Evolutionary conservation across 1,284 basidiomycete species (phyloP), one percentile per base, ranked within the genome.

Genomic region (Trametes pubescens): DNA sequence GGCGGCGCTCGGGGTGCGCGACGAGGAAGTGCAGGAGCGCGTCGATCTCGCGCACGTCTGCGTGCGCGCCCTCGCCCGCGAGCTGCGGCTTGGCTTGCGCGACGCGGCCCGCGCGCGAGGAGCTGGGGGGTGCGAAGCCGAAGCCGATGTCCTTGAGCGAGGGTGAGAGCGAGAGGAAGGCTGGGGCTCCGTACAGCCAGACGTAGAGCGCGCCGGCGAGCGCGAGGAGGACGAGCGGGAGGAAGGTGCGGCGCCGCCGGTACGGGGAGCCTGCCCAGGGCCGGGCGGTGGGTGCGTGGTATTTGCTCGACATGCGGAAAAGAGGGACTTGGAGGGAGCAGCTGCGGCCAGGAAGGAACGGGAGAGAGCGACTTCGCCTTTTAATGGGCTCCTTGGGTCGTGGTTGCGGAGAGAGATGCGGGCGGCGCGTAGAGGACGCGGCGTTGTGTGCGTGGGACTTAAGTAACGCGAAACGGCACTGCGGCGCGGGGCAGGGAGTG

Each of bases 21-120:
- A 83, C 86, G 38, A 88, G 83, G 52, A 91, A 81, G 69, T 89
- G 82, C 34, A 92, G 77, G 21, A 92, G 77, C 0, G 88, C 90
- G 62, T 86, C 88, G 32, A 92, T 84, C 74, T 92, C 90, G 48
- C 67, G 67, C 37, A 75, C 72, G 34, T 62, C 49, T 35, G 53
- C 57, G 56, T 56, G 54, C n/a, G 64, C 53, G 48, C 71, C 65
- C 59, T 67, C 57, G 57, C 65, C 65, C 37, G 68, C 59, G 56
- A 46, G 60, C 64, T 55, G 71, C 67, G 40, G 68, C 56, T 71
- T 71, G 13, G 74, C 75, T 35, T 73, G 68, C 26, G 69, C 71
- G 40, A 74, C 70, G 61, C 70, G 70, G 35, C 72, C 71, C 22
- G 70, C 72, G 64, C 69, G 68, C 55, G 73, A 66, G 64, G 73